Evolutionary conservation across 2,329 filamentous ascomycete species (phyloP).

Genomic region (Arthrobotrys sphaeroides): DNA sequence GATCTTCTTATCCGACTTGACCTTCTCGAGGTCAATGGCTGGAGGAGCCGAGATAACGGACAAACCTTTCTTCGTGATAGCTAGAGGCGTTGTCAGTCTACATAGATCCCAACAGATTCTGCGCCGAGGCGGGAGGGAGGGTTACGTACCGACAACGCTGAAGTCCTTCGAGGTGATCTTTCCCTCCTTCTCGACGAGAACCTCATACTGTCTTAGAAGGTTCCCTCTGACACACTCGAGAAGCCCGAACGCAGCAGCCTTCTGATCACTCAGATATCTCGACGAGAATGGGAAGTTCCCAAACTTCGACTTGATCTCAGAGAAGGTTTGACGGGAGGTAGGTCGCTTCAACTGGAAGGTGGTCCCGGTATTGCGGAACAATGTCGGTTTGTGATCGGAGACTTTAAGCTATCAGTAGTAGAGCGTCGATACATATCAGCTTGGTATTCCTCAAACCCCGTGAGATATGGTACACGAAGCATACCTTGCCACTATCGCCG

Average conservation of each 20-base stretch:
- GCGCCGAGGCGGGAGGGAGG: neutral
- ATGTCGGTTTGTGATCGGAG: conserved; percentile 68
- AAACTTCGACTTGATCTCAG: conserved; percentile 96
- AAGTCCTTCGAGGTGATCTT: conserved; percentile 84
- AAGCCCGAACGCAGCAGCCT: conserved; percentile 92
- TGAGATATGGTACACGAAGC: neutral
- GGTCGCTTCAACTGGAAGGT: conserved; percentile 94
- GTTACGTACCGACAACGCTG: conserved; percentile 85
- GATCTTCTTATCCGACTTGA: conserved; percentile 98
- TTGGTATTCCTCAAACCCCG: too few relatives aligned
- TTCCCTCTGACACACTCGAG: conserved; percentile 94
- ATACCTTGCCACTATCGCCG: conserved; percentile 63
- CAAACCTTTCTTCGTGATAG: conserved; percentile 96
- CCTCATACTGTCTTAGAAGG: conserved; percentile 94
- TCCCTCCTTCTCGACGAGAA: conserved; percentile 91
- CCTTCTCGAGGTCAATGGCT: conserved; percentile 78
- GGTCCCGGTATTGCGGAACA: conserved; percentile 90
- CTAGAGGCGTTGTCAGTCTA: conserved; percentile 64
- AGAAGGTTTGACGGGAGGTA: conserved; percentile 89
- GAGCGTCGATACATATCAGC: conserved; percentile 1
- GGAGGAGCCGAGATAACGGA: conserved; percentile 83
- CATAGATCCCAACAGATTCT: too few relatives aligned
- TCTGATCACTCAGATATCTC: conserved; percentile 95
- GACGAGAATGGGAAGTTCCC: conserved; percentile 97
- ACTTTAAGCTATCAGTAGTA: conserved; percentile 24